phyloP scores from a whole-genome alignment of 805 yeast genomes.

The Cyberlindnera subsufficiens region DNA sequence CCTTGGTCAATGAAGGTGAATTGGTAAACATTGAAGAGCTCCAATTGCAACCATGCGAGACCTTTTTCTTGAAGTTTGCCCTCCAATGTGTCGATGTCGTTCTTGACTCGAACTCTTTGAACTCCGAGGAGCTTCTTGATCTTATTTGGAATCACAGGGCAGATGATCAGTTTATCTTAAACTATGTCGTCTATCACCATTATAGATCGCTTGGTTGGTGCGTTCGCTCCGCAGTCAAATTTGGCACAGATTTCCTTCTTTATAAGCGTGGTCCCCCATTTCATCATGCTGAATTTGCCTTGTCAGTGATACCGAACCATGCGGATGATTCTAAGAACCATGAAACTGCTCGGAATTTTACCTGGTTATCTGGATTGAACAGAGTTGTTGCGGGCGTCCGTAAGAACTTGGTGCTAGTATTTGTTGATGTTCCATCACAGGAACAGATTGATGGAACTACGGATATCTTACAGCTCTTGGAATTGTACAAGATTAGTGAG shows the following conservation, averaged over 20 bases:
- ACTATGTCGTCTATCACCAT: conserved; percentile 78
- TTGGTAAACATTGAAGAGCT: conserved; percentile 29
- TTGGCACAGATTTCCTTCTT: conserved; percentile 79
- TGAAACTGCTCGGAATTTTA: conserved; percentile 34
- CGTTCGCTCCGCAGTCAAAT: conserved; percentile 84
- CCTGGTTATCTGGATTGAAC: conserved; percentile 61
- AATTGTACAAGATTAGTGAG: conserved; percentile 52
- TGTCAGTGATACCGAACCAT: conserved; percentile 41
- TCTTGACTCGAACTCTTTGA: conserved; percentile 15
- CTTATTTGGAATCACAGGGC: conserved; percentile 4
- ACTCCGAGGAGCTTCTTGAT: conserved; percentile 10
- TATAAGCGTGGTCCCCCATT: conserved; percentile 94
- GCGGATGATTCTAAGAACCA: conserved; percentile 25
- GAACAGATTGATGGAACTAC: conserved; percentile 23
- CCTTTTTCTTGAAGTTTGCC: conserved; percentile 59
- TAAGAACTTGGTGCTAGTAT: conserved; percentile 66
- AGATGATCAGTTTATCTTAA: conserved; percentile 24
- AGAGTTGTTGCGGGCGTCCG: conserved; percentile 86
- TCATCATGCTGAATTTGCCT: conserved; percentile 85
- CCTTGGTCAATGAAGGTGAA: conserved; percentile 25
- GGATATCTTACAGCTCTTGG: conserved; percentile 30
- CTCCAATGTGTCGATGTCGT: conserved; percentile 41
- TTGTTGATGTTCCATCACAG: conserved; percentile 51
- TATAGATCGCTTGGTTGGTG: conserved; percentile 93
- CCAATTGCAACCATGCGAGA: conserved; percentile 74